Conservation (phyloP, 768 basidiomycete genomes). For the Auriscalpium vulgare region DNA sequence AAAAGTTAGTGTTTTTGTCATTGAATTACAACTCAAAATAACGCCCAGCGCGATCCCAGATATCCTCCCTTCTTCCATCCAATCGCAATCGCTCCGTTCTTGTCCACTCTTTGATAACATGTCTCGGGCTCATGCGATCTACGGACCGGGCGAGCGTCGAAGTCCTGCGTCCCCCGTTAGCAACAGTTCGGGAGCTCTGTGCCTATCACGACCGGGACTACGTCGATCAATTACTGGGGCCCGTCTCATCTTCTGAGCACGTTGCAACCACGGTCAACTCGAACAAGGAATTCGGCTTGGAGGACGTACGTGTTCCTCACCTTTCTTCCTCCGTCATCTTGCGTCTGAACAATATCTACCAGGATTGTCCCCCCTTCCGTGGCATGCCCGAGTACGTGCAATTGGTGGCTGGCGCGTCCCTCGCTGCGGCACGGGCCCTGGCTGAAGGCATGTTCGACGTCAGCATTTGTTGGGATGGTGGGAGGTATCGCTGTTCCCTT, state of each 20-base stretch:
- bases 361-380: conserved; percentile 82
- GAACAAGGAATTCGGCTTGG: conserved; percentile 43
- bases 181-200: conserved; percentile 3
- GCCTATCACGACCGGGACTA: conserved; percentile 10
- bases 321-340: background rate
- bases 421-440: conserved; percentile 64
- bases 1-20: background rate
- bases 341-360: background rate
- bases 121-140: conserved; percentile 12
- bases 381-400: conserved; percentile 62
- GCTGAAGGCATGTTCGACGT: conserved; percentile 42
- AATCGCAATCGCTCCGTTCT: conserved; percentile 21
- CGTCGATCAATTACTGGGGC: conserved; percentile 4
- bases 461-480: conserved; percentile 89
- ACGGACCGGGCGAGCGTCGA: background rate
- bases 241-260: background rate
- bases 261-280: conserved; percentile 7
- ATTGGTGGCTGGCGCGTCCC: conserved; percentile 67
- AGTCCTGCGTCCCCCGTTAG: conserved; percentile 5
- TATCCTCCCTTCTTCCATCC: conserved; percentile 23
- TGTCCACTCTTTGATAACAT: conserved; percentile 21
- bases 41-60: background rate
- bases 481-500: conserved; percentile 40
- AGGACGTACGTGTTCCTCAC: conserved; percentile 36
- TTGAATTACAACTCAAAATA: too few species aligned